phyloP scores from a whole-genome alignment of 345 rosid species.

The Lepidium didymum region DNA sequence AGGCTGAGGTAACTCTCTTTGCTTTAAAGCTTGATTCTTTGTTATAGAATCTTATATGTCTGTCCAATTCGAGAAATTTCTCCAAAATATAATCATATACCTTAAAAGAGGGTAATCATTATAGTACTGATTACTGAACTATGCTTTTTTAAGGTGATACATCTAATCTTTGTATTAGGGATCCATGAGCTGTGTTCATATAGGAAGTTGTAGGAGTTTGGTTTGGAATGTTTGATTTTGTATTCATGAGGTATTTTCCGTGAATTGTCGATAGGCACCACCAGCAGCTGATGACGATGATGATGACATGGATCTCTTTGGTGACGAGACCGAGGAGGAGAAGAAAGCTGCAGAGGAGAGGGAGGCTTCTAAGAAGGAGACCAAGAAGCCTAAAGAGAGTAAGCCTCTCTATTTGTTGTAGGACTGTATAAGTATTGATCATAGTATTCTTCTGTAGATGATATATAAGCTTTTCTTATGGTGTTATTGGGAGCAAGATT shows the following conservation, averaged over 20 bases:
- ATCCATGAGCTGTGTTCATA: neutral
- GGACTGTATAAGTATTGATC: neutral
- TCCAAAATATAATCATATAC: neutral
- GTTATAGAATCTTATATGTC: neutral
- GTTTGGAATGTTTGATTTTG: neutral
- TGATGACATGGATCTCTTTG: slow-evolving; percentile 88
- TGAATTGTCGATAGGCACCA: slow-evolving; percentile 34
- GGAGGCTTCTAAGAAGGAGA: slow-evolving; percentile 64
- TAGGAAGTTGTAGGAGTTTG: neutral
- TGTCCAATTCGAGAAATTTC: neutral
- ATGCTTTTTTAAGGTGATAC: neutral
- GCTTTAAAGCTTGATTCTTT: neutral
- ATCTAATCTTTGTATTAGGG: neutral
- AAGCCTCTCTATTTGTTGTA: neutral
- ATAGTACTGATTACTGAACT: neutral
- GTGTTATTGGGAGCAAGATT: neutral
- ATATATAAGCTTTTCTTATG: neutral
- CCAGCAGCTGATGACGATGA: slow-evolving; percentile 59
- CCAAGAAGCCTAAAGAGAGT: slow-evolving; percentile 76
- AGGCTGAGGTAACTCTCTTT: slow-evolving; percentile 16
- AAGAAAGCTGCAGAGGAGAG: slow-evolving; percentile 93
- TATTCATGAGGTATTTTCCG: neutral
- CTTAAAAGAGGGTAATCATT: neutral
- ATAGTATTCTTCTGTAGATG: neutral
- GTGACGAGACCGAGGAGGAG: slow-evolving; percentile 94